Evolutionary conservation across 257 asterid genomes (phyloP), one percentile per base, ranked within the genome.

Genomic region (Capsicum baccatum): DNA sequence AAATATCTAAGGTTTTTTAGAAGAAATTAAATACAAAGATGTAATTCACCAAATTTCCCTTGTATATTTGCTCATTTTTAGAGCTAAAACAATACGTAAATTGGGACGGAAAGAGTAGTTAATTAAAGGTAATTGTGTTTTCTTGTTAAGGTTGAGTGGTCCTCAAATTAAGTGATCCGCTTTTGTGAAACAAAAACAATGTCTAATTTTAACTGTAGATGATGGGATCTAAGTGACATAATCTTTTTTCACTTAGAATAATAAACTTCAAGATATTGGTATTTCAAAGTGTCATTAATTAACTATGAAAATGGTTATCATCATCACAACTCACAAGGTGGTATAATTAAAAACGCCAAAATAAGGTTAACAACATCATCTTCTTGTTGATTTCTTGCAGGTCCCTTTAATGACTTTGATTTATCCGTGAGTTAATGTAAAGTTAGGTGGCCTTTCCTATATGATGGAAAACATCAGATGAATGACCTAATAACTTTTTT

Each of bases 191-290:
- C 50, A 26, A 48, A 44, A 82, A 70, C 59, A 9, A 68, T 16
- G 57, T 52, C 2, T 54, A 1, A 83, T 11, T 71, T 37, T 59
- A 60, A 56, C 69, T 58, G 21, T 78, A 60, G 78, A 26, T 83
- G 85, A 87, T 83, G 84, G 87, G 84, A 89, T 87, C 87, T 83
- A 83, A 80, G 84, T 80, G 80, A 80, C 84, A 59, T 42, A 62
- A 60, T 48, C 59, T 50, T 60, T 13, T 80, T 5, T 71, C 67
- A 19, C 9, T 26, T 6, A 71, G 55, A 71, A n/a, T 6, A 47
- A 12, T 64, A 11, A 19, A 21, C 17, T 64, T 64, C 17, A 64
- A 33, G 39, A 26, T 19, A 48, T 19, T 48, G 37, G 15, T 69
- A 69, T 69, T 17, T 17, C 80, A n/a, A 48, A 73, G 80, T 73